Conservation (phyloP, 176 grass and related monocot genomes). For the Poa pratensis region DNA sequence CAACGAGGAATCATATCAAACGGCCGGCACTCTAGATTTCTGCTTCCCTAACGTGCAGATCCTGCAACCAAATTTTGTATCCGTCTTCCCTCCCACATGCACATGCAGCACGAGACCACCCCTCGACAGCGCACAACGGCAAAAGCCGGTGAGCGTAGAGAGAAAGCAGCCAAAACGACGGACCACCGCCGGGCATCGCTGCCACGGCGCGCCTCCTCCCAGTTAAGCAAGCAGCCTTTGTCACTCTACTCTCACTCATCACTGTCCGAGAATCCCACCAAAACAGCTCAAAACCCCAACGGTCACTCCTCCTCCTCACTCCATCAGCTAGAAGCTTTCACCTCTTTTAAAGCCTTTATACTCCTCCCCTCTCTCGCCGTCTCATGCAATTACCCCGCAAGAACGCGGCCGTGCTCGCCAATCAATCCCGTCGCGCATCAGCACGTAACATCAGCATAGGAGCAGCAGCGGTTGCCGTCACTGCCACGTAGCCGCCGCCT, state of each 20-base stretch:
- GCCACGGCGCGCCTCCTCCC: conserved; percentile 34
- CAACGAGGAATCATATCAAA: conserved; percentile 27
- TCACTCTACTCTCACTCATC: background rate
- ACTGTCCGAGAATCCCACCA: conserved; percentile 43
- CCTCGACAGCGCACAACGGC: conserved; percentile 36
- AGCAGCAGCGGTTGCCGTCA: background rate
- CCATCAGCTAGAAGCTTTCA: conserved; percentile 6
- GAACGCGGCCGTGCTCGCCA: conserved; percentile 13
- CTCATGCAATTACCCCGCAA: conserved; percentile 25
- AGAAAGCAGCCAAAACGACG: background rate
- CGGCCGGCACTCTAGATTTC: conserved; percentile 6
- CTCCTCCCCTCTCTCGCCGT: conserved; percentile 6
- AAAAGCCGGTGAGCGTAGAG: background rate
- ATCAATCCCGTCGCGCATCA: background rate
- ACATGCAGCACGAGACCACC: conserved; percentile 31
- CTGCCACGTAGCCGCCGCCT: background rate
- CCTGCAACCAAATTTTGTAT: conserved; percentile 14
- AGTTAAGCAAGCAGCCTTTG: background rate
- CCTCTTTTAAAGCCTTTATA: conserved; percentile 61
- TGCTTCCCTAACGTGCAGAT: background rate
- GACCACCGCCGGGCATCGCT: conserved; percentile 16
- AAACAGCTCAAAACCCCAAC: conserved; percentile 62
- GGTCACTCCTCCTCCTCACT: conserved; percentile 47
- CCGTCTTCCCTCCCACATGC: background rate
- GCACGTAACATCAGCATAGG: conserved; percentile 1